These are phyloP conservation scores for Hyaloscypha finlandica DNA, from an alignment of 495 filamentous ascomycete genomes.

Conservation along the genomic window DNA sequence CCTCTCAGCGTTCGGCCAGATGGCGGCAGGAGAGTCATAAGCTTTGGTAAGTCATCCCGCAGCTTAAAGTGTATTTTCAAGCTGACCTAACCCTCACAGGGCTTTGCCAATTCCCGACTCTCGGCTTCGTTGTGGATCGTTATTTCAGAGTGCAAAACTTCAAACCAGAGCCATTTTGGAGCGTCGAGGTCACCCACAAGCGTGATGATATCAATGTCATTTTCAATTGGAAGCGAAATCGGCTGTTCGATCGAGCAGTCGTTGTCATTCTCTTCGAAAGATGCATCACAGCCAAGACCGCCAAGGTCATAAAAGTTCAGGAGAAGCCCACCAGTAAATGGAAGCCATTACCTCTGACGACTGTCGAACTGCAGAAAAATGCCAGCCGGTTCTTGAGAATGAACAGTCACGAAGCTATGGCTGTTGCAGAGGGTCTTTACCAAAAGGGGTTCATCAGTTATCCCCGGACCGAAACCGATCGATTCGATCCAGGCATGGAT, in stretches of 20 bases:
- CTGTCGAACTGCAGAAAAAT: constrained; percentile 98
- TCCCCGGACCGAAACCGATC: constrained; percentile 94
- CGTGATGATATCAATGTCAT: constrained; percentile 77
- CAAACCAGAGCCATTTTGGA: constrained; percentile 90
- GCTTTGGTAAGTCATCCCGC: constrained; percentile 70
- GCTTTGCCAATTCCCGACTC: constrained; percentile 94
- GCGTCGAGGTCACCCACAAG: constrained; percentile 78
- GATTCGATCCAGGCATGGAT: constrained; percentile 90
- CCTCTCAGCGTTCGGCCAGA: constrained; percentile 39
- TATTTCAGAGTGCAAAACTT: constrained; percentile 94
- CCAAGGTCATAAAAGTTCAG: constrained; percentile 78
- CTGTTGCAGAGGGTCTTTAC: constrained; percentile 86
- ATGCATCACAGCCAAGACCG: constrained; percentile 74
- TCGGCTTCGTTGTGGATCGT: constrained; percentile 95
- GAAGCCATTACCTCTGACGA: constrained; percentile 91
- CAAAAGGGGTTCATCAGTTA: constrained; percentile 96
- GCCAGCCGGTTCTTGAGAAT: constrained; percentile 82
- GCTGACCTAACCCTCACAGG: constrained; percentile 47
- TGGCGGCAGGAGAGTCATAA: constrained; percentile 62
- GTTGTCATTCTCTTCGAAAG: constrained; percentile 83
- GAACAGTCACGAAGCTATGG: constrained; percentile 87
- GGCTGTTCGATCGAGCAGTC: constrained; percentile 84
- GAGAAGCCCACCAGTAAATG: constrained; percentile 93
- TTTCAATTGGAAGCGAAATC: constrained; percentile 81
- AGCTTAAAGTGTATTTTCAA: neutral